phyloP scores from a whole-genome alignment of 108 stramenopile species.

The Skeletonema potamos region DNA sequence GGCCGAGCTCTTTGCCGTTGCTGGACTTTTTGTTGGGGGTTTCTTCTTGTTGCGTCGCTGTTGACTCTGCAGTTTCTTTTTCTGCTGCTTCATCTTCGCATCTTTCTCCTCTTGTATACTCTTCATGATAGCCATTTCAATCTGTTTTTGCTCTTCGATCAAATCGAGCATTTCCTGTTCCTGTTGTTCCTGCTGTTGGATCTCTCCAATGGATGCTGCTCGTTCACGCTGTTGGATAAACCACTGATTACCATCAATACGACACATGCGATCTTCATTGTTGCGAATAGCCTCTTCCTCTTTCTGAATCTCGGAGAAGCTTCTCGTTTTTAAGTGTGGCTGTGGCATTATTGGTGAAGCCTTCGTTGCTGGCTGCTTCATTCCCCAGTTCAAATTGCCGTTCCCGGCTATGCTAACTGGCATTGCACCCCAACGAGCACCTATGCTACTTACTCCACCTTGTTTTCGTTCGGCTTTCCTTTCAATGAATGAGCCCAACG shows the following conservation, averaged over 20 bases:
- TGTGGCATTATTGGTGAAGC: neutral
- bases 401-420: neutral
- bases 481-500: conserved; percentile 30
- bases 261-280: conserved; percentile 53
- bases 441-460: conserved; percentile 2
- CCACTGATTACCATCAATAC: conserved; percentile 57
- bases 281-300: conserved; percentile 60
- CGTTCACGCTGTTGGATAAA: conserved; percentile 73
- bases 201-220: conserved; percentile 73
- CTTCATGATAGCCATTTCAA: conserved; percentile 66
- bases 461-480: conserved; percentile 11
- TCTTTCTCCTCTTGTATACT: conserved; percentile 28
- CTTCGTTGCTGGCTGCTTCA: neutral
- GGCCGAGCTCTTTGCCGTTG: neutral
- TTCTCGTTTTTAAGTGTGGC: conserved; percentile 5
- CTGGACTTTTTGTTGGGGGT: neutral
- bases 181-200: conserved; percentile 57
- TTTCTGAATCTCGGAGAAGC: conserved; percentile 69
- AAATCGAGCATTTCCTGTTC: conserved; percentile 51
- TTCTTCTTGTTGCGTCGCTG: conserved; percentile 7
- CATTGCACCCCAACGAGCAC: conserved; percentile 17
- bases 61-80: conserved; percentile 12
- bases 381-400: conserved; percentile 16
- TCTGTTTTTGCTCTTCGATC: conserved; percentile 73
- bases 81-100: conserved; percentile 22